Conservation (phyloP, 83 land plant species). For the Picea abies region DNA sequence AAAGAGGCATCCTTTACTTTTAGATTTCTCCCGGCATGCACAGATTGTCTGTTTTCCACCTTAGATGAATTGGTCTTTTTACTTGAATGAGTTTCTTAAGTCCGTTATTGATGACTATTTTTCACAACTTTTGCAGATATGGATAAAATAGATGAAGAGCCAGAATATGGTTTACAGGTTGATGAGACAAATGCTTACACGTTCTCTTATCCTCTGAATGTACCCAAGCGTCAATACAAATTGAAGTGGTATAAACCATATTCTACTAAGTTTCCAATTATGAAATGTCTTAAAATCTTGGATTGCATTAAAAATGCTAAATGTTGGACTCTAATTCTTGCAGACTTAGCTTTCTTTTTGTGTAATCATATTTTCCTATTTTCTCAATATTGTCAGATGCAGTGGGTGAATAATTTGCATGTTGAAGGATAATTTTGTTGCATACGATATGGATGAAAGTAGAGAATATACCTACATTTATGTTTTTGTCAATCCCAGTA, state of each 20-base stretch:
- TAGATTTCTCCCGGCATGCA: too few relatives aligned
- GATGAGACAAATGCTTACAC: slow-evolving; percentile 13
- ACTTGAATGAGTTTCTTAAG: background rate
- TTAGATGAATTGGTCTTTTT: background rate
- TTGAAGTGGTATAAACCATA: slow-evolving; percentile 1
- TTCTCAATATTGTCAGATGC: background rate
- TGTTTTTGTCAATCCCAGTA: background rate
- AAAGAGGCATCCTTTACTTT: background rate
- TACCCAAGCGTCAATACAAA: slow-evolving; percentile 1
- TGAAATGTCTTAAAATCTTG: background rate
- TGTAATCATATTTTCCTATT: background rate
- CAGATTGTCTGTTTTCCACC: background rate
- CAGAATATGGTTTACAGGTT: slow-evolving; percentile 8
- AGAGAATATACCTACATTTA: background rate
- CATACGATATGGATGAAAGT: background rate
- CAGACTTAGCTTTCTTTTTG: background rate
- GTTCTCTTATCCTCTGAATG: slow-evolving; percentile 1
- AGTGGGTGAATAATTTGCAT: background rate
- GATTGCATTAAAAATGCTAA: background rate
- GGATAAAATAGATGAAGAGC: background rate
- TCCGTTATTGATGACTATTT: background rate
- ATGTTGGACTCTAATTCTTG: background rate
- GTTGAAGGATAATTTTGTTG: background rate
- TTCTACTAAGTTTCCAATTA: background rate
- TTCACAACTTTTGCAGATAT: background rate